Evolutionary conservation across 2,329 filamentous ascomycete genomes (phyloP).

Genomic region (Pseudogymnoascus sp.): DNA sequence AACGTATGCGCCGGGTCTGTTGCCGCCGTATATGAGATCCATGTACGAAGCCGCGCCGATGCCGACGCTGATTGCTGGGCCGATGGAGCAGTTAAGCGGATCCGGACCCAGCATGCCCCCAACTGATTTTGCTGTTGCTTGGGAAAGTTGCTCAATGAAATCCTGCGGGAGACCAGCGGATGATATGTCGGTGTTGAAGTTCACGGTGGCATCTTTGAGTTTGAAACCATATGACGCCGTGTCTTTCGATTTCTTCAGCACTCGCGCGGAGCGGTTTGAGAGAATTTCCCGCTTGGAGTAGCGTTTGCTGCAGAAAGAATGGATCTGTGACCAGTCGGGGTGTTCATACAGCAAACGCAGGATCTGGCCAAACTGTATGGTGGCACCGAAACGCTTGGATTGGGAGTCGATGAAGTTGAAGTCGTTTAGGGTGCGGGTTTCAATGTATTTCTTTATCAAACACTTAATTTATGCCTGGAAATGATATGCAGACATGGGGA

Average conservation of each 20-base stretch:
- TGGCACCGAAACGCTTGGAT: not conserved
- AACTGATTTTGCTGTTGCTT: not conserved
- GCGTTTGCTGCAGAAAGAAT: not conserved
- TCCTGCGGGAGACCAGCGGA: not conserved
- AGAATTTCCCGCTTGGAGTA: not conserved
- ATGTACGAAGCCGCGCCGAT: not conserved
- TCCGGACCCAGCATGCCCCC: not conserved
- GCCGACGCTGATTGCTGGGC: not conserved
- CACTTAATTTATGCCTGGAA: not conserved
- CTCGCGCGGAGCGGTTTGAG: not conserved
- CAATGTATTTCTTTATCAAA: not conserved
- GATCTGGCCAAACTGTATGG: not conserved
- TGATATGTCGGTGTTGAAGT: not conserved
- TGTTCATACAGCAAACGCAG: not conserved
- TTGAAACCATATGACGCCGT: not conserved
- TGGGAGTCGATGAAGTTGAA: not conserved
- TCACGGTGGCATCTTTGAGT: not conserved
- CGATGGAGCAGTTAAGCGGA: not conserved
- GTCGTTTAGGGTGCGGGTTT: not conserved
- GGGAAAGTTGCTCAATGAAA: not conserved
- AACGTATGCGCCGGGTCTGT: not conserved
- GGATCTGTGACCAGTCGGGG: not conserved
- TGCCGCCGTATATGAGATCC: not conserved
- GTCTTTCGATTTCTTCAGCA: not conserved
- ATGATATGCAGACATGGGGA: not conserved